These are phyloP conservation scores for Tulasnella sp. DNA, from an alignment of 768 basidiomycete genomes.

Conservation along the genomic window DNA sequence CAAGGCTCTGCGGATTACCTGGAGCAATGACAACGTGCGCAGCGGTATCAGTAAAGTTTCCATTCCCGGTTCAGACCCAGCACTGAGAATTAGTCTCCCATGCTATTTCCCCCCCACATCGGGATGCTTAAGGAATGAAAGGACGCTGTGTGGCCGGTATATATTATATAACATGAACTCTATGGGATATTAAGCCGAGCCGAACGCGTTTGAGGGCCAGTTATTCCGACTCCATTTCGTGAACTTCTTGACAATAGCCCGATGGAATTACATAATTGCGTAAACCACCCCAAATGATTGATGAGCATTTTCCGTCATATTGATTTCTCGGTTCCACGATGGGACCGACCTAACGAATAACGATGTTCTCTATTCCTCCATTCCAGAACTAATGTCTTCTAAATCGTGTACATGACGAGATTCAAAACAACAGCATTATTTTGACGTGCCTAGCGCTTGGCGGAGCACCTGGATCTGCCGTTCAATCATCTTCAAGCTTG, in stretches of 20 bases:
- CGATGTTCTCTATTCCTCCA: no score
- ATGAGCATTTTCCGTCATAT: no score
- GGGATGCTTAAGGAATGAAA: not conserved
- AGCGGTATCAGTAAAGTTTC: not conserved
- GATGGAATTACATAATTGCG: no score
- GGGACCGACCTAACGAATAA: no score
- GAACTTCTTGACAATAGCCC: no score
- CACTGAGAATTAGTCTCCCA: not conserved
- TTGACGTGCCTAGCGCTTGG: constrained; percentile 48
- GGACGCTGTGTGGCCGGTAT: not conserved
- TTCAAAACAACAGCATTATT: not conserved
- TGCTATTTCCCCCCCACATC: no score
- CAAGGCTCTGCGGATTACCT: not conserved
- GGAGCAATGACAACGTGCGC: not conserved
- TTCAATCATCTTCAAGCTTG: constrained; percentile 80
- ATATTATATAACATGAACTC: not conserved
- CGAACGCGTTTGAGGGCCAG: no score
- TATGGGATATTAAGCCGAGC: not conserved
- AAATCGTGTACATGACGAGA: not conserved
- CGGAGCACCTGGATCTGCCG: constrained; percentile 82
- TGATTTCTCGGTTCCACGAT: no score
- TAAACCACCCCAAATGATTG: no score
- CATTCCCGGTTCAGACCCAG: not conserved
- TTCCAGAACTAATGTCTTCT: not conserved
- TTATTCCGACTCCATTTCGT: no score